These are phyloP conservation scores for Digitaria exilis DNA, from an alignment of 202 grass and related monocot species.

Conservation along the genomic window DNA sequence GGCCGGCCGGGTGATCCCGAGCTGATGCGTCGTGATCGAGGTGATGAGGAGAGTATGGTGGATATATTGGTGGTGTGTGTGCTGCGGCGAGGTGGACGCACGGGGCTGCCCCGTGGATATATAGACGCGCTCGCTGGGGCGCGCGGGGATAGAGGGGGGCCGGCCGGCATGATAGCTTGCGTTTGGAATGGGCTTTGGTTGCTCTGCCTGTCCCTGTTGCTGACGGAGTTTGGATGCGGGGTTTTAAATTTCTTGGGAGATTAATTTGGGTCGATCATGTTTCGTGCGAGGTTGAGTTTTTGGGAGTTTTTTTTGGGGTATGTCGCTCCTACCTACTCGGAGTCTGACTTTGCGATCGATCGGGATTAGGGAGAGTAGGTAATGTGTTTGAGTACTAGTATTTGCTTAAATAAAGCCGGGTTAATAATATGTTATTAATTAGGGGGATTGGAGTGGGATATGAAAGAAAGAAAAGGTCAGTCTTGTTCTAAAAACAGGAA, in stretches of 20 bases:
- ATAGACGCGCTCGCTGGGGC: neutral
- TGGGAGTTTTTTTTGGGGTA: too few species aligned
- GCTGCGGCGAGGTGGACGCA: neutral
- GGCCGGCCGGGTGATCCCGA: too few species aligned
- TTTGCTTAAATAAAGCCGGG: neutral
- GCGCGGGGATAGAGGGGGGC: too few species aligned
- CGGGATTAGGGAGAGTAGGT: neutral
- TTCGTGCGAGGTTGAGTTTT: neutral
- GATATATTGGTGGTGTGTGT: too few species aligned
- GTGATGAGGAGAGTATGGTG: neutral
- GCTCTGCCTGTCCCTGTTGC: neutral
- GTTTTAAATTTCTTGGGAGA: neutral
- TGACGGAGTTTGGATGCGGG: neutral
- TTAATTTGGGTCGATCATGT: neutral
- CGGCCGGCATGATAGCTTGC: neutral
- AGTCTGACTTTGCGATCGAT: neutral
- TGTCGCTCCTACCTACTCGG: neutral
- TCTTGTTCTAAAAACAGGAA: too few species aligned
- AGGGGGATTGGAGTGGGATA: neutral
- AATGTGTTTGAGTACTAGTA: neutral
- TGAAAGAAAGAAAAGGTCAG: neutral
- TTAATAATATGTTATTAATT: neutral
- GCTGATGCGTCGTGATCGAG: too few species aligned
- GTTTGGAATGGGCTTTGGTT: neutral
- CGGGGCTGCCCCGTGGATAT: neutral